Percentiles rank a stretch among this genome's conserved stretches.
These are phyloP conservation scores for Arachis stenosperma DNA, from an alignment of 306 rosid genomes.

Conservation along the genomic window DNA sequence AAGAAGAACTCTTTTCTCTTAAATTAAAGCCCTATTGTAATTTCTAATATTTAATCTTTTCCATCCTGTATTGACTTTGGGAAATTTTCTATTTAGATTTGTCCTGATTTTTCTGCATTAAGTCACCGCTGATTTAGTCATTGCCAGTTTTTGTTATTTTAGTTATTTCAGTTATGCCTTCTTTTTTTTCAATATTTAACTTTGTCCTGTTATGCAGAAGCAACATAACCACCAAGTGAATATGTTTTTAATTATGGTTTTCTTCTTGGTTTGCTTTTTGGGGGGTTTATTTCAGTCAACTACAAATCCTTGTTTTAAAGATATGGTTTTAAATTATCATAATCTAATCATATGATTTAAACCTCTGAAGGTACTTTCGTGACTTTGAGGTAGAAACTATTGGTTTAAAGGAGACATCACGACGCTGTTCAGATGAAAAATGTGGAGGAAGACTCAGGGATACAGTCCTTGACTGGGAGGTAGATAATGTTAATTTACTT, in stretches of 20 bases:
- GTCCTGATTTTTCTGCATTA: slow-evolving; percentile 24
- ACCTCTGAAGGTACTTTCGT: slow-evolving; percentile 72
- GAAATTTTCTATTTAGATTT: slow-evolving; percentile 18
- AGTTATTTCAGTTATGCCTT: neutral
- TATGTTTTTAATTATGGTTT: neutral
- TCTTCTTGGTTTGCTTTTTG: slow-evolving; percentile 24
- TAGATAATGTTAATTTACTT: slow-evolving; percentile 44
- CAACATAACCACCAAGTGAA: slow-evolving; percentile 21
- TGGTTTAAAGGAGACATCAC: slow-evolving; percentile 89
- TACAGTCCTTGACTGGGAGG: slow-evolving; percentile 99
- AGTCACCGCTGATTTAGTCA: slow-evolving; percentile 12
- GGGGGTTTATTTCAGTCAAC: slow-evolving; percentile 4
- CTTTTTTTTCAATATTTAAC: slow-evolving; percentile 28
- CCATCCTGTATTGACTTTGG: slow-evolving; percentile 7
- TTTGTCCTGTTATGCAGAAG: slow-evolving; percentile 9
- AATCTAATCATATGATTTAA: slow-evolving; percentile 37
- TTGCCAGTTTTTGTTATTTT: slow-evolving; percentile 16
- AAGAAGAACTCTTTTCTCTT: slow-evolving; percentile 19
- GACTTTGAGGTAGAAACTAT: slow-evolving; percentile 97
- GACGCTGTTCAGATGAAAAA: slow-evolving; percentile 71
- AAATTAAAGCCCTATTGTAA: slow-evolving; percentile 26
- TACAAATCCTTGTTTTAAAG: slow-evolving; percentile 1
- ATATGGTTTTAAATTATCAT: slow-evolving; percentile 6
- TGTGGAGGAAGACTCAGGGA: slow-evolving; percentile 86
- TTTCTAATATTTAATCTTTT: slow-evolving; percentile 9